Evolutionary conservation across 768 basidiomycete genomes (phyloP).

Genomic region (Termitomyces sp.): DNA sequence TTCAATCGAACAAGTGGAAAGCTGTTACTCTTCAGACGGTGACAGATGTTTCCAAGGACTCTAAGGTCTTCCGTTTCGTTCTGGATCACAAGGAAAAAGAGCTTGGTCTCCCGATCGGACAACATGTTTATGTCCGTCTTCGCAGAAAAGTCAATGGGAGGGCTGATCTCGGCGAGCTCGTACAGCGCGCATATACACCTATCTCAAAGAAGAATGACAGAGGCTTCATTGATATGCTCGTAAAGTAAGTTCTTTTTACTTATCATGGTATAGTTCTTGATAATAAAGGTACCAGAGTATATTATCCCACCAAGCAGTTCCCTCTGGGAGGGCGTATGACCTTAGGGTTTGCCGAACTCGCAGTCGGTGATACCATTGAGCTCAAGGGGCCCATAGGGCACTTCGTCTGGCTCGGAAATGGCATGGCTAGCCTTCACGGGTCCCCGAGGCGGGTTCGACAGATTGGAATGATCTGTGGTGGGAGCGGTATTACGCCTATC

Average conservation of each 20-base stretch:
- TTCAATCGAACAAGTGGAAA: conserved; percentile 50
- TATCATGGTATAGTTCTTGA: neutral
- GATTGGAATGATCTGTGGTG: conserved; percentile 57
- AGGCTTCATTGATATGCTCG: conserved; percentile 51
- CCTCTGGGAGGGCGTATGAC: conserved; percentile 42
- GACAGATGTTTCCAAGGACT: conserved; percentile 44
- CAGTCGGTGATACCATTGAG: conserved; percentile 48
- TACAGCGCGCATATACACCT: conserved; percentile 62
- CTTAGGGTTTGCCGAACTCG: conserved; percentile 39
- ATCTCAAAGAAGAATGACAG: conserved; percentile 39
- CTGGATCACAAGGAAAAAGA: conserved; percentile 37
- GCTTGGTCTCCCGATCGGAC: conserved; percentile 55
- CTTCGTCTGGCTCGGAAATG: conserved; percentile 50
- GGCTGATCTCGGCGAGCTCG: conserved; percentile 32
- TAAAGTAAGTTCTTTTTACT: conserved; percentile 33
- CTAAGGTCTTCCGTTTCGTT: conserved; percentile 49
- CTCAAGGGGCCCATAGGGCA: conserved; percentile 61
- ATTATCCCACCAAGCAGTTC: conserved; percentile 34
- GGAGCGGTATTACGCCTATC: conserved; percentile 56
- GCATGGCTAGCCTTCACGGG: conserved; percentile 36
- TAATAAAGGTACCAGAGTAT: conserved; percentile 32
- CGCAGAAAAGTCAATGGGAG: conserved; percentile 28
- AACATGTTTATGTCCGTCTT: conserved; percentile 57
- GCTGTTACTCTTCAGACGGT: conserved; percentile 36
- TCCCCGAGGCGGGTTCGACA: conserved; percentile 31